Conservation (phyloP, 345 rosid genomes). For the Chamaenerion angustifolium region DNA sequence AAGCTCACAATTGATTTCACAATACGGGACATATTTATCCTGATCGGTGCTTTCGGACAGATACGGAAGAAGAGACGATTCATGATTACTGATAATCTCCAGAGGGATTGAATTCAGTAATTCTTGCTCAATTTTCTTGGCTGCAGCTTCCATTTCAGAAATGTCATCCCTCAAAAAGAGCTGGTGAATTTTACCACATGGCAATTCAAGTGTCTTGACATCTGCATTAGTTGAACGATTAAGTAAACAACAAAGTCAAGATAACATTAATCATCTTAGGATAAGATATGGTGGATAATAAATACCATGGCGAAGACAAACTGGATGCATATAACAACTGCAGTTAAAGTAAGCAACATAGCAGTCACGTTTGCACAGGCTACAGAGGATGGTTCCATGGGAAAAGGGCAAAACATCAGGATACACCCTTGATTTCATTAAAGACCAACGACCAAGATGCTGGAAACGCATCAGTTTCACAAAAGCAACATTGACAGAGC, state of each 20-base stretch:
- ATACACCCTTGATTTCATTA: constrained; percentile 6
- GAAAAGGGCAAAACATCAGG: constrained; percentile 2
- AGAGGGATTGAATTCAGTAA: constrained; percentile 21
- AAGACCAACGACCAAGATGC: constrained; percentile 9
- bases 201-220: constrained; percentile 37
- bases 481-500: constrained; percentile 5
- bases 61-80: constrained; percentile 36
- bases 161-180: constrained; percentile 72
- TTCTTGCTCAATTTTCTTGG: constrained; percentile 63
- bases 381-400: constrained; percentile 8
- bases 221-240: constrained; percentile 25
- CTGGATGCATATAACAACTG: constrained; percentile 7
- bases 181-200: constrained; percentile 53
- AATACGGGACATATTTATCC: constrained; percentile 64
- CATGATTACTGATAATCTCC: constrained; percentile 29
- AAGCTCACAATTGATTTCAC: constrained; percentile 34
- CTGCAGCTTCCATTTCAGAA: constrained; percentile 68
- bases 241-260: constrained; percentile 1
- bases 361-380: constrained; percentile 9
- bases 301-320: constrained; percentile 4
- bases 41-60: constrained; percentile 18
- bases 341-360: constrained; percentile 8
- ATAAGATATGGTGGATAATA: constrained; percentile 71
- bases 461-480: constrained; percentile 11
- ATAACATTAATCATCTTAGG: neutral